Evolutionary conservation across 345 rosid species (phyloP).

Genomic region (Alliaria petiolata): DNA sequence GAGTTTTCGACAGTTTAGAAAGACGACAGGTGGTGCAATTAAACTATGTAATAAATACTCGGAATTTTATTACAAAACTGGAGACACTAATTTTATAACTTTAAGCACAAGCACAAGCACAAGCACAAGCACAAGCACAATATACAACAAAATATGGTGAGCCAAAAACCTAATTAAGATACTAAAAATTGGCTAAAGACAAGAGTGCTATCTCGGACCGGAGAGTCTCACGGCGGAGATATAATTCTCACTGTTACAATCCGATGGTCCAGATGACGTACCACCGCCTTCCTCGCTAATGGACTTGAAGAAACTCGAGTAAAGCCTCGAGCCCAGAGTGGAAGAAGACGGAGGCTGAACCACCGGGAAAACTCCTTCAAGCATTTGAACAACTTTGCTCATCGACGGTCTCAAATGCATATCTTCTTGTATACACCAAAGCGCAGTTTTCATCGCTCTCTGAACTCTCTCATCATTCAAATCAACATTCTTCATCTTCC

Average conservation of each 20-base stretch:
- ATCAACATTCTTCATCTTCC: constrained; percentile 39
- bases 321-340: constrained; percentile 58
- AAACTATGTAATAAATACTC: not conserved
- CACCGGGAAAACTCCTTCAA: constrained; percentile 72
- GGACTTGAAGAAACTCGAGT: constrained; percentile 43
- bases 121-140: too few relatives aligned
- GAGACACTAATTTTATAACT: not conserved
- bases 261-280: constrained; percentile 75
- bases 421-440: constrained; percentile 96
- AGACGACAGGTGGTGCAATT: not conserved
- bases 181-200: not conserved
- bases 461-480: constrained; percentile 46
- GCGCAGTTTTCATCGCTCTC: constrained; percentile 63
- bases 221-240: constrained; percentile 82
- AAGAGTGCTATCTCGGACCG: constrained; percentile 71
- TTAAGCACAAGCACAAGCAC: too few relatives aligned
- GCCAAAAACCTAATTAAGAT: constrained; percentile 15
- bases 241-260: constrained; percentile 57
- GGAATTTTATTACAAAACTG: constrained; percentile 8
- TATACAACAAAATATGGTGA: constrained; percentile 27
- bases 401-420: constrained; percentile 83
- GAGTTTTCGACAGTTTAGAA: not conserved
- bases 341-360: constrained; percentile 61
- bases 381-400: constrained; percentile 92
- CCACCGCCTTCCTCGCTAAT: constrained; percentile 63